Conservation (phyloP, 2,329 filamentous ascomycete genomes). For the Alternaria sp. region DNA sequence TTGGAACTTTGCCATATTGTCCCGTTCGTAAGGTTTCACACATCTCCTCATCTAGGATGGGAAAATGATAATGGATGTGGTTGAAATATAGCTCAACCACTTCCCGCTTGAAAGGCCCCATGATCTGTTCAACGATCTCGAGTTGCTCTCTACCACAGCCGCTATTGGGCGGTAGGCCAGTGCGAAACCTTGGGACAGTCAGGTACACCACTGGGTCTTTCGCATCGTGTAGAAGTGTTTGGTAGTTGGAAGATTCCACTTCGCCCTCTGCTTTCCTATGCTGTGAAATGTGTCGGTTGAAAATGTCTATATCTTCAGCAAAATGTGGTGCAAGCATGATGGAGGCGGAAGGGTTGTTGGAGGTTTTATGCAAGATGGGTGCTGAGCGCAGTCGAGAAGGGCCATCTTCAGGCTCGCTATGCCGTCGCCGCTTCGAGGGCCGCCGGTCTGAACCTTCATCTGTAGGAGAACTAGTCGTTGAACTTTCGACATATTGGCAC, state of each 20-base stretch:
- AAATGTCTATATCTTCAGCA: slow-evolving; percentile 54
- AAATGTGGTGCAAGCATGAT: slow-evolving; percentile 54
- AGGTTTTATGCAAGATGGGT: slow-evolving; percentile 41
- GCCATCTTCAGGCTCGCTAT: slow-evolving; percentile 38
- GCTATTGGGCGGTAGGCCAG: slow-evolving; percentile 52
- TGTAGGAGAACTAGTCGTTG: slow-evolving; percentile 32
- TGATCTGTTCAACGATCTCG: slow-evolving; percentile 54
- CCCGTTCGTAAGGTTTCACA: slow-evolving; percentile 49
- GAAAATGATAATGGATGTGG: slow-evolving; percentile 50
- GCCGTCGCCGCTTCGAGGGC: slow-evolving; percentile 40
- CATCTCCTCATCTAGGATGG: slow-evolving; percentile 52
- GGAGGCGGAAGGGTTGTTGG: slow-evolving; percentile 47
- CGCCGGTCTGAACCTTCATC: slow-evolving; percentile 36
- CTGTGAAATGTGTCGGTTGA: slow-evolving; percentile 52
- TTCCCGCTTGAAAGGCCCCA: slow-evolving; percentile 51
- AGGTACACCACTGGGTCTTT: slow-evolving; percentile 54
- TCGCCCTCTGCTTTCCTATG: slow-evolving; percentile 38
- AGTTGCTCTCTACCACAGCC: slow-evolving; percentile 51
- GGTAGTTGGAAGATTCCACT: slow-evolving; percentile 55
- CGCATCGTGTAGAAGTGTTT: slow-evolving; percentile 58
- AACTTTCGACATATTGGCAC: slow-evolving; percentile 50
- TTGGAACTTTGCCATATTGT: slow-evolving; percentile 47
- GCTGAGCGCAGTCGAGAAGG: slow-evolving; percentile 36
- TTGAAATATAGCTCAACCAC: slow-evolving; percentile 59
- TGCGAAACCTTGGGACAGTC: slow-evolving; percentile 60